phyloP scores from a whole-genome alignment of 192 early-diverging fungal species.

The Backusella australiensis region DNA sequence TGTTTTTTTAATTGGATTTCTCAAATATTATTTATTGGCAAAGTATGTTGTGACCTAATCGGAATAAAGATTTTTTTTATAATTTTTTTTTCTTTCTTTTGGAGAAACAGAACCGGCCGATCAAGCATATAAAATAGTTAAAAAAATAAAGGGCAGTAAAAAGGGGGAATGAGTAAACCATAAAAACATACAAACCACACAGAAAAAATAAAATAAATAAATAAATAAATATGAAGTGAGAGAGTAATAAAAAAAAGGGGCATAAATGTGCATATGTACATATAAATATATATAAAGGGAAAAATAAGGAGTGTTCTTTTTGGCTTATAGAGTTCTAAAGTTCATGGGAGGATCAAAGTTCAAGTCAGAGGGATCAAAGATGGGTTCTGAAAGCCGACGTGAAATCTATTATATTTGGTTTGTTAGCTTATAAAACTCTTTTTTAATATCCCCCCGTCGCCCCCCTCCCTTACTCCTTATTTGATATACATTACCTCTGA shows the following conservation, averaged over 20 bases:
- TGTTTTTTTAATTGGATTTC: conserved; percentile 10
- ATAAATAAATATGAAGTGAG: background rate
- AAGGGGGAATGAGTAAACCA: background rate
- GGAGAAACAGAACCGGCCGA: conserved; percentile 22
- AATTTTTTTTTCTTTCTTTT: background rate
- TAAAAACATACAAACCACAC: conserved; percentile 11
- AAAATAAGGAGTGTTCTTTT: background rate
- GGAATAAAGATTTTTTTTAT: background rate
- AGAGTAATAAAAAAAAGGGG: background rate
- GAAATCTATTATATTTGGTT: background rate
- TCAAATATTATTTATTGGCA: background rate
- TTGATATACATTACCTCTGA: conserved; percentile 11
- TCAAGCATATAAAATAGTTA: conserved; percentile 15
- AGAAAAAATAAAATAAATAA: background rate
- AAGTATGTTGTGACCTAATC: background rate
- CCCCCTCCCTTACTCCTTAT: background rate
- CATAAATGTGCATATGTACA: conserved; percentile 1
- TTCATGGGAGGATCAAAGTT: background rate
- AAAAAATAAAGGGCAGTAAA: conserved; percentile 9
- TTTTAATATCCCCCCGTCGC: background rate
- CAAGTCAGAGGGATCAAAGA: conserved; percentile 11
- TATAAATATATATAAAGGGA: background rate
- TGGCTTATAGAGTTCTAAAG: background rate
- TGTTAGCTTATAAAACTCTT: background rate
- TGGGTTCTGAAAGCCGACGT: conserved; percentile 23